Conservation (phyloP, 139 green algal species). For the Pleodorina starrii region DNA sequence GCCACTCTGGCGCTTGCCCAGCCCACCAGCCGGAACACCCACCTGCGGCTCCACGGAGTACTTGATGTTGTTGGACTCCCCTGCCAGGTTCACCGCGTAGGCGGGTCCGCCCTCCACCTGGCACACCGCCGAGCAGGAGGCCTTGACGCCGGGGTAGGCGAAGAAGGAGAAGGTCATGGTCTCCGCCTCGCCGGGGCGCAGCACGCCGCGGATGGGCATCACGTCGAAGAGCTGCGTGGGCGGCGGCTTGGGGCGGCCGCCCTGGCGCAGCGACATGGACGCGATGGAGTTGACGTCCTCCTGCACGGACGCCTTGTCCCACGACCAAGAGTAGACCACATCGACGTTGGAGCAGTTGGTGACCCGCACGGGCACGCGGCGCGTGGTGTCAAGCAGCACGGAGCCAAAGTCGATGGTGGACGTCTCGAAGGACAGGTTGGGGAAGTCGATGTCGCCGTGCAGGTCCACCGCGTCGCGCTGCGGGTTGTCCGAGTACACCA, state of each 20-base stretch:
- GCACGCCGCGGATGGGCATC: conserved; percentile 75
- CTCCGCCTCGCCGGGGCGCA: conserved; percentile 74
- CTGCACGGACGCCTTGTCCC: conserved; percentile 59
- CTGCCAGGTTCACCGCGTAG: conserved; percentile 71
- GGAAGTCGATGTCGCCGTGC: conserved; percentile 75
- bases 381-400: conserved; percentile 81
- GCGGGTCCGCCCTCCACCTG: conserved; percentile 79
- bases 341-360: conserved; percentile 74
- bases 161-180: conserved; percentile 80
- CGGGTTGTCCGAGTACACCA: conserved; percentile 81
- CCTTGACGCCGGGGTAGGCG: conserved; percentile 69
- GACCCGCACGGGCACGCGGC: conserved; percentile 64
- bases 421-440: conserved; percentile 73
- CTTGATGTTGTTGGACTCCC: conserved; percentile 82
- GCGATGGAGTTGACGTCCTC: conserved; percentile 62
- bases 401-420: conserved; percentile 80
- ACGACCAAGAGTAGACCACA: conserved; percentile 77
- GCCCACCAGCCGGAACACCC: too few species aligned
- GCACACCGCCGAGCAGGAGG: conserved; percentile 70
- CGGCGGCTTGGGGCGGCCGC: conserved; percentile 48
- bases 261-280: conserved; percentile 53
- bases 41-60: conserved; percentile 75
- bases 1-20: too few species aligned
- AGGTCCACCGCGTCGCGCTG: conserved; percentile 81
- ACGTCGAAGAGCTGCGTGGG: conserved; percentile 84